Evolutionary conservation across 2,329 filamentous ascomycete genomes (phyloP).

Genomic region (Hypoxylon sp.): DNA sequence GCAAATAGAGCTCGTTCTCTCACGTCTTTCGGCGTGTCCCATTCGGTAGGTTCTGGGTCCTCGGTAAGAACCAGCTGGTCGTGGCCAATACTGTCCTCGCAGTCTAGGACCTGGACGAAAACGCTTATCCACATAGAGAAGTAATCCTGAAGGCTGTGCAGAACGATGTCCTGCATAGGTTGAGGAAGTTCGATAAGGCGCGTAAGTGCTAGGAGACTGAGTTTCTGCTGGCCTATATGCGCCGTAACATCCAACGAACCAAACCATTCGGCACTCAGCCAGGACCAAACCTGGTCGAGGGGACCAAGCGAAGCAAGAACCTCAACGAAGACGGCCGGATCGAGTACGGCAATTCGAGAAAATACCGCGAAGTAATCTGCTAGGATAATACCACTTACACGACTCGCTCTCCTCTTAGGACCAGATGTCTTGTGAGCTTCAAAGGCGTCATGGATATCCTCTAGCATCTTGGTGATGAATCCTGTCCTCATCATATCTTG

Average conservation of each 20-base stretch:
- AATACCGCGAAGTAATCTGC: constrained; percentile 89
- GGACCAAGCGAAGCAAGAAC: constrained; percentile 62
- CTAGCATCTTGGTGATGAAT: constrained; percentile 72
- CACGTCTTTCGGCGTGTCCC: constrained; percentile 67
- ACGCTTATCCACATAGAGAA: constrained; percentile 81
- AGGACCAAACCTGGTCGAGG: constrained; percentile 66
- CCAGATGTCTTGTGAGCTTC: constrained; percentile 85
- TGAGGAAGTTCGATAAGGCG: constrained; percentile 74
- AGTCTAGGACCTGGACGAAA: constrained; percentile 72
- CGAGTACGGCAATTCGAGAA: constrained; percentile 79
- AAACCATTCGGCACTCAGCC: constrained; percentile 75
- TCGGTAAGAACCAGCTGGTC: constrained; percentile 65
- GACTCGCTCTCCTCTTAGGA: constrained; percentile 76
- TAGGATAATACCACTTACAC: constrained; percentile 79
- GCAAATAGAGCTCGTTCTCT: constrained; percentile 64
- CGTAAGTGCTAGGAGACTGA: constrained; percentile 79
- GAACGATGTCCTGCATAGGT: constrained; percentile 67
- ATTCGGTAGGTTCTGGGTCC: constrained; percentile 59
- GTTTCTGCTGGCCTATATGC: constrained; percentile 73
- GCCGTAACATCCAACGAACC: constrained; percentile 75
- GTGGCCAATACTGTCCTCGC: constrained; percentile 56
- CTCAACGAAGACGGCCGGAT: constrained; percentile 74
- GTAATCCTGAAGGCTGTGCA: constrained; percentile 76
- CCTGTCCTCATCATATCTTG: constrained; percentile 73
- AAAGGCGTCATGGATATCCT: constrained; percentile 74